Base-by-base conservation (phyloP, 2,329 filamentous ascomycete species). In the Aquanectria penicillioides region DNA sequence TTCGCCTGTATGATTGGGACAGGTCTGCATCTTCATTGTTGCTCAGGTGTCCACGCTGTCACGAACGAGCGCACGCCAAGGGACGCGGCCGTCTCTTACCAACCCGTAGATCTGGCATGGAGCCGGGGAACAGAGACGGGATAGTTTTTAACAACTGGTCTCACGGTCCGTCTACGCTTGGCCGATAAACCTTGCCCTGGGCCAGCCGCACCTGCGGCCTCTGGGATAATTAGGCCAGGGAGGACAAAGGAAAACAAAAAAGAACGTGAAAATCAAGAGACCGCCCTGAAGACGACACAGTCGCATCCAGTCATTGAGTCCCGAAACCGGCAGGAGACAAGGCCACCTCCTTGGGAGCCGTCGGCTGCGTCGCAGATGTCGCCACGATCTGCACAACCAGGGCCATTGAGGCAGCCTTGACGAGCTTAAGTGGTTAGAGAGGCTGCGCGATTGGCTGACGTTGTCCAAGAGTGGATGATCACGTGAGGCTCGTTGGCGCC, bases 401-500 rank as follows among this genome's bases (percentile, higher is more conserved):
- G 28, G 23, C 36, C 20, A 33, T 18, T 13, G 23, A 40, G 41
- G 25, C 41, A 26, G 33, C 43, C 34, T 49, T 20, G 12, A 31
- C 33, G 23, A 40, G 46, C 38, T 58, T 46, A 48, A 58, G 54
- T 53, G 58, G 52, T n/a, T 51, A 52, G 31, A 33, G 47, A 18
- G 17, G 33, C 23, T 11, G 15, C 17, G 23, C 52, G 46, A 61
- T 61, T 61, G 58, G 58, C 13, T 11, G 34, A 4, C 11, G 29
- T 7, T 11, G 34, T 8, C 10, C 29, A 15, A 43, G 3, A 22
- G 2, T n/a, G 28, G 5, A 10, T 3, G 18, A n/a, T 49, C 56
- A 59, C 56, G 56, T 59, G 56, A 59, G 15, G 26, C 5, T 13
- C 15, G 22, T 56, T 62, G 51, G 50, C 60, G 56, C 47, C 48